These are phyloP conservation scores for Physcia stellaris DNA, from an alignment of 495 filamentous ascomycete genomes.

Conservation along the genomic window DNA sequence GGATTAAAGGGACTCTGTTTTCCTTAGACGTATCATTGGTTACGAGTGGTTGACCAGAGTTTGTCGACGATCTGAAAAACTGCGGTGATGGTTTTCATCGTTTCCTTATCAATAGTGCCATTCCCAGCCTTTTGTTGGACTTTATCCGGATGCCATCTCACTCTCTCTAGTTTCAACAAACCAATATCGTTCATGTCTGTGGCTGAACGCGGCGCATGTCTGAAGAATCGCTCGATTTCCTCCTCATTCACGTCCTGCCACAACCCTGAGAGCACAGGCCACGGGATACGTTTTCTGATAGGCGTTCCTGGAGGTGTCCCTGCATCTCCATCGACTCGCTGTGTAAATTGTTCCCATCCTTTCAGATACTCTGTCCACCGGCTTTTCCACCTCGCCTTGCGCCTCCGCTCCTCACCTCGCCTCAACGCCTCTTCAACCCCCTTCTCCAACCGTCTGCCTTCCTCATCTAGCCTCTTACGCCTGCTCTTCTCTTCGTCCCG, in stretches of 20 bases:
- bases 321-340: conserved; percentile 10
- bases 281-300: conserved; percentile 41
- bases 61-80: conserved; percentile 85
- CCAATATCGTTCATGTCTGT: conserved; percentile 17
- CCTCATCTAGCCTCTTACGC: conserved; percentile 28
- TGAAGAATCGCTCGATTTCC: conserved; percentile 50
- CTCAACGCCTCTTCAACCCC: conserved; percentile 39
- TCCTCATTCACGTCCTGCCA: conserved; percentile 45
- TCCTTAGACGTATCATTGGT: no score
- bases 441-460: conserved; percentile 27
- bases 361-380: conserved; percentile 51
- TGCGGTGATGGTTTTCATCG: conserved; percentile 68
- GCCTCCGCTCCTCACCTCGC: conserved; percentile 34
- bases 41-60: conserved; percentile 55
- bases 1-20: no score
- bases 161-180: conserved; percentile 70
- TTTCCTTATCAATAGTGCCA: conserved; percentile 45
- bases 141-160: conserved; percentile 97
- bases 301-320: conserved; percentile 2
- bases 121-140: conserved; percentile 79
- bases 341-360: conserved; percentile 47
- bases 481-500: conserved; percentile 40
- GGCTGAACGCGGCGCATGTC: conserved; percentile 28
- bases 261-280: conserved; percentile 61
- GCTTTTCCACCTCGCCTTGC: conserved; percentile 34